Base-by-base conservation (phyloP, 2,329 filamentous ascomycete genomes). In the Monosporascus sp. region DNA sequence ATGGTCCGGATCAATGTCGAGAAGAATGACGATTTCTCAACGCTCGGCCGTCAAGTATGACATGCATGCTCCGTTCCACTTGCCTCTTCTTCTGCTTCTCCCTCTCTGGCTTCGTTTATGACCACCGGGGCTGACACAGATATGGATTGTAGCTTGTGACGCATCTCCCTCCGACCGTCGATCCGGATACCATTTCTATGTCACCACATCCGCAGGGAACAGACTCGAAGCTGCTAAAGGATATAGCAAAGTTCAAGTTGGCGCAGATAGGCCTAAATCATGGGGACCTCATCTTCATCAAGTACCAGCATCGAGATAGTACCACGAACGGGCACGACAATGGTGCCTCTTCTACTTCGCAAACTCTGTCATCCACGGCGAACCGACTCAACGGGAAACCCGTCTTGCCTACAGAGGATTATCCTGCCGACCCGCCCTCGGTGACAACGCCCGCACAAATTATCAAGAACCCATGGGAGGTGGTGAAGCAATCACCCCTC, bases 381-480 rank as follows among this genome's bases (percentile, higher is more conserved):
- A 87, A 87, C 64, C 82, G 88, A 52, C 80, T 95, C n/a, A 92
- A 90, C 69, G 91, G 90, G 57, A 86, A 87, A 62, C 82, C 87
- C 31, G 82, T 94, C 43, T 75, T 86, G 17, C 82, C 86, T 20
- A 83, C 82, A 55, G 86, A 93, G 65, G 81, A 87, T 60, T 71
- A 83, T 3, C 82, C 84, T 44, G 80, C 88, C 66, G 80, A 84
- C 57, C 82, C 85, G 48, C 76, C 75, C 14, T 76, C 77, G 51
- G 73, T 82, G 44, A 77, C 76, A 5, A 81, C 81, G 1, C 78
- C 82, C 5, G 74, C 80, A 3, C 75, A 83, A 50, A 77, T 84
- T 50, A 87, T 92, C 64, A 90, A 88, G 71, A 96, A 94, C 59
- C 90, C 91, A 1, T 97, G 94, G 94, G 94, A 99, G 66, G 83